Conservation (phyloP, 129 eudicot genomes). For the Solidago caesia region DNA sequence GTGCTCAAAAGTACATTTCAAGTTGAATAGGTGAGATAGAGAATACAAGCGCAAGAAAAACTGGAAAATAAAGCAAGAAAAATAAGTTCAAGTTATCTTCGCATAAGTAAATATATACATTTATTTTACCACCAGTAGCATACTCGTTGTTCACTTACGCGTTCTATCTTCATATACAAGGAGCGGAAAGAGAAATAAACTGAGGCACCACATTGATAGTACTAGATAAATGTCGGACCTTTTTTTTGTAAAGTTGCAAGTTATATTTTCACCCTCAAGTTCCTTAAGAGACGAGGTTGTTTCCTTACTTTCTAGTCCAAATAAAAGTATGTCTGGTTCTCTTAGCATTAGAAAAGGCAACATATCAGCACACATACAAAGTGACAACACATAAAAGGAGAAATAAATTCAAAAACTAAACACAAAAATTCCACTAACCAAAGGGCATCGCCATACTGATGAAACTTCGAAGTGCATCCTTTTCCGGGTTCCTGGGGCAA, state of each 20-base stretch:
- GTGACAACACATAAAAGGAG: conserved; percentile 13
- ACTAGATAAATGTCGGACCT: neutral
- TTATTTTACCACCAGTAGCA: neutral
- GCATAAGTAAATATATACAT: neutral
- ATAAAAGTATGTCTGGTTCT: neutral
- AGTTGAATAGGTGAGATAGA: neutral
- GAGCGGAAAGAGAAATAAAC: neutral
- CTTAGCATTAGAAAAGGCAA: neutral
- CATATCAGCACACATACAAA: neutral
- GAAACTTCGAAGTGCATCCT: conserved; percentile 75
- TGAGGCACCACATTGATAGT: neutral
- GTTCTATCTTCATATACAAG: neutral
- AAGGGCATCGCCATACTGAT: conserved; percentile 91
- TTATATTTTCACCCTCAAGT: neutral
- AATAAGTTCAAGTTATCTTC: neutral
- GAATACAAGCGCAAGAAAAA: neutral
- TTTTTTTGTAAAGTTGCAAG: neutral
- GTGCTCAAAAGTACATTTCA: neutral
- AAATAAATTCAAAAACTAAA: conserved; percentile 12
- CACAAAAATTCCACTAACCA: conserved; percentile 60
- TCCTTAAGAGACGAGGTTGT: neutral
- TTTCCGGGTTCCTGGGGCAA: conserved; percentile 70
- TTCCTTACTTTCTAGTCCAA: neutral
- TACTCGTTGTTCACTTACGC: neutral
- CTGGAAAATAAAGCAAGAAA: neutral